Percentiles rank a stretch among this genome's conserved stretches.
These are phyloP conservation scores for Botrytis cinerea DNA, from an alignment of 2,329 filamentous ascomycete species.

Conservation along the genomic window DNA sequence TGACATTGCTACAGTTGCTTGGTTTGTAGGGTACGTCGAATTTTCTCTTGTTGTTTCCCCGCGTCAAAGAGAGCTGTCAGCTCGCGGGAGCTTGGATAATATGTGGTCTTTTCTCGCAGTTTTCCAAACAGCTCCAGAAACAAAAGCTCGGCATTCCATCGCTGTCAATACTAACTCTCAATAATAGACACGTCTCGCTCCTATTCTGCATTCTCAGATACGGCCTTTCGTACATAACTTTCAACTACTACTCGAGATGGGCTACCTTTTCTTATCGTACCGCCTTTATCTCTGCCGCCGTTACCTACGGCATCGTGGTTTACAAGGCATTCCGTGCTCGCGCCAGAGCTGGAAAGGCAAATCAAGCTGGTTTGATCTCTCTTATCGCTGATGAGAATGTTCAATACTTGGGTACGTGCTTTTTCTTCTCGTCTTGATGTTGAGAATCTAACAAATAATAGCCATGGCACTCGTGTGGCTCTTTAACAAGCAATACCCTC, in stretches of 20 bases:
- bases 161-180: slow-evolving; percentile 13
- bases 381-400: slow-evolving; percentile 91
- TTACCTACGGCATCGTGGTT: slow-evolving; percentile 96
- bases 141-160: slow-evolving; percentile 26
- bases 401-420: slow-evolving; percentile 83
- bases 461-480: slow-evolving; percentile 96
- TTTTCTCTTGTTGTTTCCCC: slow-evolving; percentile 23
- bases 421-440: not conserved
- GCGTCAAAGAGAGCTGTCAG: slow-evolving; percentile 21
- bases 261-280: slow-evolving; percentile 85
- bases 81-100: slow-evolving; percentile 25
- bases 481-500: slow-evolving; percentile 81
- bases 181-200: slow-evolving; percentile 76
- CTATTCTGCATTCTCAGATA: slow-evolving; percentile 84
- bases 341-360: slow-evolving; percentile 69
- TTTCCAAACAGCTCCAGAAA: not conserved
- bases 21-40: slow-evolving; percentile 75
- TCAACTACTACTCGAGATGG: slow-evolving; percentile 80
- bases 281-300: slow-evolving; percentile 84
- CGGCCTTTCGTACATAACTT: slow-evolving; percentile 78
- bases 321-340: slow-evolving; percentile 95
- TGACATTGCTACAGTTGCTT: slow-evolving; percentile 58
- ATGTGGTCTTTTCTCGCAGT: slow-evolving; percentile 12
- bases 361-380: slow-evolving; percentile 58
- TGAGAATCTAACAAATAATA: slow-evolving; percentile 44